Conservation (phyloP, 306 rosid species). For the Inga oerstediana region DNA sequence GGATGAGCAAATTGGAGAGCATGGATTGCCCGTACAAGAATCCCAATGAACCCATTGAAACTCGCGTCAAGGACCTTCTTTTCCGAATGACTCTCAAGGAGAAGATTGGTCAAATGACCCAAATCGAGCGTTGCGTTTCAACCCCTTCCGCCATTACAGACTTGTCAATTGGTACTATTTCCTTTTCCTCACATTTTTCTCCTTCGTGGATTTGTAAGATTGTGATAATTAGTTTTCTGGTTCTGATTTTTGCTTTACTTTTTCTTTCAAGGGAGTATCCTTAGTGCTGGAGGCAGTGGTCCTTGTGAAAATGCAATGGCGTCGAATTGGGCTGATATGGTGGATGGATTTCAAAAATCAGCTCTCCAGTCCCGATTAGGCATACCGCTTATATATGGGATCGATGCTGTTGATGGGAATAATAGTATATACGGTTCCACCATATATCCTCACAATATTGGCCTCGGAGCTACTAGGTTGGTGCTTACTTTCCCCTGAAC, state of each 20-base stretch:
- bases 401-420: constrained; percentile 90
- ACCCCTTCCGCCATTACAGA: constrained; percentile 51
- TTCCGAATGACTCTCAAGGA: constrained; percentile 78
- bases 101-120: constrained; percentile 83
- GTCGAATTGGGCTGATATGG: constrained; percentile 89
- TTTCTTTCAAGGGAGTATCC: constrained; percentile 61
- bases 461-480: constrained; percentile 86
- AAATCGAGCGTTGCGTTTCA: constrained; percentile 71
- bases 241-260: background rate
- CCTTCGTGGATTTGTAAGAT: no score
- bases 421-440: constrained; percentile 77
- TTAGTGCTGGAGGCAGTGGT: constrained; percentile 70
- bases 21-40: constrained; percentile 47
- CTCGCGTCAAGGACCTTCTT: constrained; percentile 78
- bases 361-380: constrained; percentile 74
- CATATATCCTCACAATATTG: constrained; percentile 78
- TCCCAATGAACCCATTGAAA: constrained; percentile 58
- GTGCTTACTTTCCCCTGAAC: constrained; percentile 8
- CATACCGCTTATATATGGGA: constrained; percentile 77
- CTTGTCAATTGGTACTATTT: constrained; percentile 55
- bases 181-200: no score
- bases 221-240: background rate
- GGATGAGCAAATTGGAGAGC: constrained; percentile 21
- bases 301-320: constrained; percentile 69
- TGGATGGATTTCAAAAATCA: constrained; percentile 65